Percentiles rank a stretch among this genome's conserved stretches.
These are phyloP conservation scores for Paecilomyces dactylethromorphus DNA, from an alignment of 2,329 filamentous ascomycete species.

Conservation along the genomic window DNA sequence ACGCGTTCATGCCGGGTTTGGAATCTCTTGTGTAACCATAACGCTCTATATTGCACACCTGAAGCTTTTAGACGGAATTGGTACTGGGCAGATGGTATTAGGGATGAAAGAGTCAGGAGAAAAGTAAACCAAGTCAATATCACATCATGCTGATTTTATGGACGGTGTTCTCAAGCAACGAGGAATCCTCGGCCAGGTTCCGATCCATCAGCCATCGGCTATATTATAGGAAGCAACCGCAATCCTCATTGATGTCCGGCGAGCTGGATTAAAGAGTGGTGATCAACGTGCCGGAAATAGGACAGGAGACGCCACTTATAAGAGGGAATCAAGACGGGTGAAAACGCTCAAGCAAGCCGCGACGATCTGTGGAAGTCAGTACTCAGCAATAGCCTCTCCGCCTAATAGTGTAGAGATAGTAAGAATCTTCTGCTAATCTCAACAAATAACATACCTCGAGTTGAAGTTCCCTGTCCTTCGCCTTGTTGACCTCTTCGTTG, in stretches of 20 bases:
- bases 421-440: neutral
- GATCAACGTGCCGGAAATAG: neutral
- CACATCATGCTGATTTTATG: neutral
- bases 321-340: constrained; percentile 89
- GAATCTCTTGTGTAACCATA: neutral
- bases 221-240: neutral
- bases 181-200: neutral
- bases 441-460: constrained; percentile 64
- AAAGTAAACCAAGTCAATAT: neutral
- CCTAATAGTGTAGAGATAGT: neutral
- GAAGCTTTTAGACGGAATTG: neutral
- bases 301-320: constrained; percentile 45
- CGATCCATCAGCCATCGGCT: neutral
- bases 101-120: neutral
- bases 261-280: constrained; percentile 1
- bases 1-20: neutral
- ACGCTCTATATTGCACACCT: neutral
- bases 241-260: constrained; percentile 7
- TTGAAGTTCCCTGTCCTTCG: constrained; percentile 91
- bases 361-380: constrained; percentile 53
- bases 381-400: constrained; percentile 1
- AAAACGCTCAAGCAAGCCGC: constrained; percentile 96
- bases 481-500: constrained; percentile 75
- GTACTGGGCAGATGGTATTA: neutral
- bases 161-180: neutral